These are phyloP conservation scores for Cudoniella acicularis DNA, from an alignment of 495 filamentous ascomycete genomes.

Conservation along the genomic window DNA sequence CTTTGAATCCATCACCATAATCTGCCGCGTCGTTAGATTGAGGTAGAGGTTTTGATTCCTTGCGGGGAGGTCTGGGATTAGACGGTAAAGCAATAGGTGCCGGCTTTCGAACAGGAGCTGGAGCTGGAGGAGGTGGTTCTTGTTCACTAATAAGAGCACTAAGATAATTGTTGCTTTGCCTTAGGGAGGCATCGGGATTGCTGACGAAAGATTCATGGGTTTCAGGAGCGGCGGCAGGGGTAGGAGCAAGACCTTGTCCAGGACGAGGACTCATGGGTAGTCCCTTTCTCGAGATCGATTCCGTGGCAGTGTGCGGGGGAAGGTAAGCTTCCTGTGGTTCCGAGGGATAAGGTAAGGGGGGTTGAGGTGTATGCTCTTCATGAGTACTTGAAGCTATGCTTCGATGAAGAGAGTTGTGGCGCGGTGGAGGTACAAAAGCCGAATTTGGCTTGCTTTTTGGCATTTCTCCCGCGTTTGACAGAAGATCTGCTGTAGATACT, in stretches of 20 bases:
- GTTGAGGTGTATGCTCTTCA: background rate
- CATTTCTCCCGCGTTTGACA: constrained; percentile 22
- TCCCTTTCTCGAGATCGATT: constrained; percentile 10
- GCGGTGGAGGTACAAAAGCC: constrained; percentile 22
- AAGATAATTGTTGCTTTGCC: constrained; percentile 44
- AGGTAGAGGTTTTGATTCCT: constrained; percentile 30
- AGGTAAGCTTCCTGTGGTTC: constrained; percentile 22
- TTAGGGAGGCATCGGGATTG: constrained; percentile 30
- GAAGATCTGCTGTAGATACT: constrained; percentile 12
- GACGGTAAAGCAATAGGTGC: constrained; percentile 10
- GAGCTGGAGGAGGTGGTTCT: background rate
- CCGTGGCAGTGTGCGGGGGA: background rate
- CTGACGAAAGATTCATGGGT: constrained; percentile 32
- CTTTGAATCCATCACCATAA: constrained; percentile 59
- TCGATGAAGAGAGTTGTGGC: constrained; percentile 22
- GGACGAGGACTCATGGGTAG: constrained; percentile 17
- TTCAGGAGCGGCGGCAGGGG: constrained; percentile 17
- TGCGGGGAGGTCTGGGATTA: constrained; percentile 31
- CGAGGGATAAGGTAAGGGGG: constrained; percentile 17
- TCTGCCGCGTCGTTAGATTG: constrained; percentile 40
- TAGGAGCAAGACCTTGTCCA: constrained; percentile 23
- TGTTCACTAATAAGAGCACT: constrained; percentile 32
- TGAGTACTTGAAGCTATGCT: constrained; percentile 5
- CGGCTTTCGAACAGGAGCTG: constrained; percentile 6
- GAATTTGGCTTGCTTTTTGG: constrained; percentile 13